These are phyloP conservation scores for Gossypium lobatum DNA, from an alignment of 441 rosid species.

Conservation along the genomic window DNA sequence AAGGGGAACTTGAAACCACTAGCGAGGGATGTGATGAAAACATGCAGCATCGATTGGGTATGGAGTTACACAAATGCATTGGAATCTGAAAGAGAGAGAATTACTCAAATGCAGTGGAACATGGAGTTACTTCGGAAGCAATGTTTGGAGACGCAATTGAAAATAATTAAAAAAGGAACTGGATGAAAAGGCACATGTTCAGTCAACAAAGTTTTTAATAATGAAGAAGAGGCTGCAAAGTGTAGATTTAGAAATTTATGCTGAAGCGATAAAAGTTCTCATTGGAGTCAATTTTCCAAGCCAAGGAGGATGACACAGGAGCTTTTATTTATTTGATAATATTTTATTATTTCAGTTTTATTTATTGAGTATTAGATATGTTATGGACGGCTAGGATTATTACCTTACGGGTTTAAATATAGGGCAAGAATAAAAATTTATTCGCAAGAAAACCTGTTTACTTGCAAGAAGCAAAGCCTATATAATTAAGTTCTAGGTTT, in stretches of 20 bases:
- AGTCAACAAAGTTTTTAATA: background rate
- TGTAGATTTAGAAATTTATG: background rate
- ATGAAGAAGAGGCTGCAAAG: background rate
- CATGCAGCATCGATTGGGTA: background rate
- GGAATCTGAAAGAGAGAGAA: background rate
- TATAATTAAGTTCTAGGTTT: background rate
- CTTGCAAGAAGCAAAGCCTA: background rate
- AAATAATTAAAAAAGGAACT: background rate
- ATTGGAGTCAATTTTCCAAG: background rate
- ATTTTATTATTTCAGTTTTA: background rate
- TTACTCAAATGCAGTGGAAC: background rate
- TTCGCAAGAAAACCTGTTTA: background rate
- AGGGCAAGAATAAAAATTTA: background rate
- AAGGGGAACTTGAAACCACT: background rate
- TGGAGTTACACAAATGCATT: background rate
- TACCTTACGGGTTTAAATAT: background rate
- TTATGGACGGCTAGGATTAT: background rate
- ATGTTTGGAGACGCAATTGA: background rate
- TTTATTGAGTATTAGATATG: background rate
- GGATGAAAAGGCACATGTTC: background rate
- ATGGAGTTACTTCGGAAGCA: background rate
- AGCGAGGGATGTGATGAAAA: background rate
- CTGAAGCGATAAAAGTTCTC: background rate
- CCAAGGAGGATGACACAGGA: background rate
- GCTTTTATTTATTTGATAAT: background rate